Base-by-base conservation (phyloP, 83 land plant species). In the Thuja plicata region DNA sequence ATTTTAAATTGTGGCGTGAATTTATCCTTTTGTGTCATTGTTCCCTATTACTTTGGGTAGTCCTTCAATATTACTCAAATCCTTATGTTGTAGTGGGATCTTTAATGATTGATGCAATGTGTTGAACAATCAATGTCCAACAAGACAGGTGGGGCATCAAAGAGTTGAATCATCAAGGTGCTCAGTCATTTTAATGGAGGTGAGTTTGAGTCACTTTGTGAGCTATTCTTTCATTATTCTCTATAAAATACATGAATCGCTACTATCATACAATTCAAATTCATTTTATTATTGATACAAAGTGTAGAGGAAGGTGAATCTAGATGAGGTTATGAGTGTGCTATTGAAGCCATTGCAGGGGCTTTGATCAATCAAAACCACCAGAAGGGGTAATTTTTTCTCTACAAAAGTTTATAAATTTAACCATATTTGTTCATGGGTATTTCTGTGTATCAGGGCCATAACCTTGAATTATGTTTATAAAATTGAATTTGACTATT, bases 301-400 rank as follows among this genome's bases (percentile, higher is more conserved):
- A 98, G 94, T 93, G 99, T 98, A 90, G 99, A 98, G 93, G 99
- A 98, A 91, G 92, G 94, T 87, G 98, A 98, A 90, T 98, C 98
- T 88, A 86, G 97, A 55, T 93, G 96, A 77, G 99, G 97, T 11
- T 93, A 88, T 91, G 98, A 98, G 41, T 54, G 86, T 52, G 99
- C 98, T 54, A 55, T 95, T 81, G 96, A 96, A 86, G 90, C 91
- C n/a, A 96, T 95, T 85, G 92, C 86, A 92, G 89, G 95, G 38
- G 73, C 93, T 98, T 98, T 91, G 97, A 98, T 91, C 94, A 93
- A 79, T 66, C 95, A 45, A 92, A 91, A 88, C 95, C 96, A 50
- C 94, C 97, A 24, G 99, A 96, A 12, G 97, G 95, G 94, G 99
- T 96, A 89, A 89, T 88, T 86, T 37, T n/a, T 45, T 76, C 17